Conservation (phyloP, 768 basidiomycete genomes). For the Exidia glandulosa region DNA sequence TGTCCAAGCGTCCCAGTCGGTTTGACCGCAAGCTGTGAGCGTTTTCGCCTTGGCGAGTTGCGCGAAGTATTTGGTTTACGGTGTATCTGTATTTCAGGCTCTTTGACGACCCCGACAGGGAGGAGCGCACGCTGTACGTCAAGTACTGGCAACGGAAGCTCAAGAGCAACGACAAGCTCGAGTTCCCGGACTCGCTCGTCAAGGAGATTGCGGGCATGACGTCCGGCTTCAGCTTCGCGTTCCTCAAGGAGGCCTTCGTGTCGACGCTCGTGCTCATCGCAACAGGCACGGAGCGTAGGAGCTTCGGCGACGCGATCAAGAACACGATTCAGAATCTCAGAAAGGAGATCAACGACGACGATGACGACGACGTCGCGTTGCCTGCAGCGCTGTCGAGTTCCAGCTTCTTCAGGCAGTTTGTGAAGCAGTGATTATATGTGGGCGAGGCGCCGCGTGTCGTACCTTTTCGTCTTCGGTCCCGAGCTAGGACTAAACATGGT, state of each 20-base stretch:
- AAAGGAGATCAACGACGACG: slow-evolving; percentile 49
- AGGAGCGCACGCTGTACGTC: slow-evolving; percentile 56
- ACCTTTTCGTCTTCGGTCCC: no score
- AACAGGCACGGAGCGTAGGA: slow-evolving; percentile 30
- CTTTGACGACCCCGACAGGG: slow-evolving; percentile 59
- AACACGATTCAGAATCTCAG: slow-evolving; percentile 49
- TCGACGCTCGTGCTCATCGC: slow-evolving; percentile 24
- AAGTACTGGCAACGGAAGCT: slow-evolving; percentile 79
- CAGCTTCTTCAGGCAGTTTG: neutral
- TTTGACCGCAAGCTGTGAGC: slow-evolving; percentile 80
- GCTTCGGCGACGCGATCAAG: slow-evolving; percentile 43
- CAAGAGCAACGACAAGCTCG: slow-evolving; percentile 43
- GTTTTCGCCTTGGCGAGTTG: neutral
- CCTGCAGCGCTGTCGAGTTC: neutral
- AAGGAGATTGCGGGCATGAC: slow-evolving; percentile 50
- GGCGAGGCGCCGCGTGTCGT: no score
- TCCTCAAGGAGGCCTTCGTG: slow-evolving; percentile 72
- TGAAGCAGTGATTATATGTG: neutral
- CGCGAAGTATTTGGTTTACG: no score
- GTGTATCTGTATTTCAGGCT: slow-evolving; percentile 30
- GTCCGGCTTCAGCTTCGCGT: slow-evolving; percentile 70
- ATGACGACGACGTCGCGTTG: neutral
- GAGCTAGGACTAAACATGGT: no score
- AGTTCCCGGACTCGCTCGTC: slow-evolving; percentile 57
- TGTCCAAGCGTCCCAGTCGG: slow-evolving; percentile 68